Evolutionary conservation across 805 yeast genomes (phyloP).

Genomic region (Candida manassasensis): DNA sequence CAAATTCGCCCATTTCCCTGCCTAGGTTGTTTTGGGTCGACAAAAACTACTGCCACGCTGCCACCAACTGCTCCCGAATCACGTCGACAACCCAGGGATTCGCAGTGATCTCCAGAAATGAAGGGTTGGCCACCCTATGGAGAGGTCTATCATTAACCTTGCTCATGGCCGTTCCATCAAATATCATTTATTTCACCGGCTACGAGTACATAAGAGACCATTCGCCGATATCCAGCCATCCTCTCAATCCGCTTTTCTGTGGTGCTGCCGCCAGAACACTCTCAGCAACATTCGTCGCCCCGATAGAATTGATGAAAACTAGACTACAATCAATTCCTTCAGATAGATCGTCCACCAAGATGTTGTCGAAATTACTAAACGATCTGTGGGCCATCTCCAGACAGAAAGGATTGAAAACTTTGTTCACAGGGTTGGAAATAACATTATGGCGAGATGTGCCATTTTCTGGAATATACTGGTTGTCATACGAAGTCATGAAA

Average conservation of each 20-base stretch:
- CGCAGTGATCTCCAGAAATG: conserved; percentile 56
- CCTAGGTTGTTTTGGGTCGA: conserved; percentile 33
- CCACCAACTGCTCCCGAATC: conserved; percentile 43
- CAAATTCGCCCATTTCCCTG: conserved; percentile 9
- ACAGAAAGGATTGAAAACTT: conserved; percentile 52
- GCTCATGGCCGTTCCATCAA: conserved; percentile 87
- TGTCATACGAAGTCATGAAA: conserved; percentile 60
- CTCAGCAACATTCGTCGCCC: conserved; percentile 83
- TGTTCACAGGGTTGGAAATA: conserved; percentile 81
- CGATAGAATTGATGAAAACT: conserved; percentile 82
- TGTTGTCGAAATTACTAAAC: conserved; percentile 43
- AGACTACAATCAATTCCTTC: conserved; percentile 85
- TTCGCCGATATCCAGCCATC: conserved; percentile 42
- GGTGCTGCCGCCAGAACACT: conserved; percentile 80
- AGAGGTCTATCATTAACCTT: conserved; percentile 81
- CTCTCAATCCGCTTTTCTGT: conserved; percentile 75
- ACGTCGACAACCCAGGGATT: conserved; percentile 77
- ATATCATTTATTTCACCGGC: conserved; percentile 90
- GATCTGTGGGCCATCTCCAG: conserved; percentile 52
- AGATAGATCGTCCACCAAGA: conserved; percentile 20
- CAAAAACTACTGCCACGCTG: conserved; percentile 32
- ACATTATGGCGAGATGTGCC: conserved; percentile 98
- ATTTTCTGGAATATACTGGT: conserved; percentile 93
- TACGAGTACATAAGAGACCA: conserved; percentile 80
- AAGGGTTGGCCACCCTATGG: conserved; percentile 80